Percentiles rank a stretch among this genome's conserved stretches.
Conservation (phyloP, 768 basidiomycete genomes). For the Boletus edulis region DNA sequence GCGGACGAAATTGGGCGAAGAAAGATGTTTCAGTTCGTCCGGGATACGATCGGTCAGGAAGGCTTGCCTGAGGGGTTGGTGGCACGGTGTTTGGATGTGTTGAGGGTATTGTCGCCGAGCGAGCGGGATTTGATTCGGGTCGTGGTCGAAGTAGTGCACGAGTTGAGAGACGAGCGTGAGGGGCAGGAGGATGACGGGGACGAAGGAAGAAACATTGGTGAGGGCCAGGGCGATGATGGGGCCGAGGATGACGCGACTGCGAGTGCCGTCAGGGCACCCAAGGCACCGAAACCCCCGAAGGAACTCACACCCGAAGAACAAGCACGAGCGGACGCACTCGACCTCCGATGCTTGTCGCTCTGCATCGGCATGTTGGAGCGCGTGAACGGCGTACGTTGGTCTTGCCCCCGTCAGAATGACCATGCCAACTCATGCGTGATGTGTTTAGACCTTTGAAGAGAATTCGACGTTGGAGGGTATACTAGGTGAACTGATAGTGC, state of each 20-base stretch:
- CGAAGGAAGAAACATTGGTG: constrained; percentile 29
- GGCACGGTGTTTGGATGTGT: constrained; percentile 76
- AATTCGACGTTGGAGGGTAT: constrained; percentile 69
- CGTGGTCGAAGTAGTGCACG: constrained; percentile 85
- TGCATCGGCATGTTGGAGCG: constrained; percentile 85
- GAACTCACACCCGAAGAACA: constrained; percentile 58
- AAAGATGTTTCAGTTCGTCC: constrained; percentile 83
- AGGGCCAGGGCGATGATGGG: constrained; percentile 10
- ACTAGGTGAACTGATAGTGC: constrained; percentile 82
- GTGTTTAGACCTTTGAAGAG: constrained; percentile 52
- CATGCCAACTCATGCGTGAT: background rate
- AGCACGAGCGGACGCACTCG: constrained; percentile 55
- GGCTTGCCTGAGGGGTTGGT: constrained; percentile 68
- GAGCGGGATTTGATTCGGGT: constrained; percentile 87
- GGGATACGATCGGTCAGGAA: constrained; percentile 79
- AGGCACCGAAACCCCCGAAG: constrained; percentile 29
- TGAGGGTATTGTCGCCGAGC: constrained; percentile 64
- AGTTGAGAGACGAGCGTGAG: constrained; percentile 53
- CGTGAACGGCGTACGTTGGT: constrained; percentile 68
- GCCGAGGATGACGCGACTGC: constrained; percentile 3
- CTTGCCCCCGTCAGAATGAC: background rate
- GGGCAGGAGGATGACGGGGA: constrained; percentile 41
- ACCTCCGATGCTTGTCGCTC: constrained; percentile 71
- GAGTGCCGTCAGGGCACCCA: constrained; percentile 11
- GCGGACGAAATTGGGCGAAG: constrained; percentile 88